Conservation (phyloP, 345 rosid genomes). For the Carallia pectinifolia region DNA sequence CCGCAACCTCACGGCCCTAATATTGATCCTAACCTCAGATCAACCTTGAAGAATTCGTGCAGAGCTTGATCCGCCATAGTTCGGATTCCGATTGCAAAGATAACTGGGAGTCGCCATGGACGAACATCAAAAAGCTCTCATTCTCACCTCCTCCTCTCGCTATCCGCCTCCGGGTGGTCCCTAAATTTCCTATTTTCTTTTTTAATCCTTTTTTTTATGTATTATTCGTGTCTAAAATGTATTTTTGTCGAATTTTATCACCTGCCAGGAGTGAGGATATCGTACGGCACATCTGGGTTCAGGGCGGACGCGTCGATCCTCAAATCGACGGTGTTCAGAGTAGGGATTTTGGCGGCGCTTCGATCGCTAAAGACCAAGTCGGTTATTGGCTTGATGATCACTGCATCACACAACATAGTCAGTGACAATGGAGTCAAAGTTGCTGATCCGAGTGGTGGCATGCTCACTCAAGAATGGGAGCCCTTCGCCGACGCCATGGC, state of each 20-base stretch:
- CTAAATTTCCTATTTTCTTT: neutral
- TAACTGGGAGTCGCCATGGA: slow-evolving; percentile 38
- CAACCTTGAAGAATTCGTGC: too few relatives aligned
- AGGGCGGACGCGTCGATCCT: slow-evolving; percentile 74
- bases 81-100: neutral
- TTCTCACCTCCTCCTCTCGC: slow-evolving; percentile 47
- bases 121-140: slow-evolving; percentile 46
- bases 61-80: too few relatives aligned
- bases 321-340: slow-evolving; percentile 66
- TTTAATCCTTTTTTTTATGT: neutral
- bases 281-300: slow-evolving; percentile 91
- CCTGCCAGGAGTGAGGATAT: slow-evolving; percentile 51
- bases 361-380: slow-evolving; percentile 69
- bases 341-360: slow-evolving; percentile 81
- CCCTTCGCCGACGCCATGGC: slow-evolving; percentile 87
- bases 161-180: slow-evolving; percentile 59
- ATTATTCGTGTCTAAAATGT: neutral
- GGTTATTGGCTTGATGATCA: slow-evolving; percentile 81
- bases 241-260: neutral
- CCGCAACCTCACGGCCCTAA: too few relatives aligned
- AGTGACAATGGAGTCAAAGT: slow-evolving; percentile 90
- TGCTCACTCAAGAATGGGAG: slow-evolving; percentile 96
- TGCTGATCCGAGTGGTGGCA: slow-evolving; percentile 76
- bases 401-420: slow-evolving; percentile 84
- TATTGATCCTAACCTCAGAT: too few relatives aligned